phyloP scores from a whole-genome alignment of 345 rosid species.

The Hirschfeldia incana region DNA sequence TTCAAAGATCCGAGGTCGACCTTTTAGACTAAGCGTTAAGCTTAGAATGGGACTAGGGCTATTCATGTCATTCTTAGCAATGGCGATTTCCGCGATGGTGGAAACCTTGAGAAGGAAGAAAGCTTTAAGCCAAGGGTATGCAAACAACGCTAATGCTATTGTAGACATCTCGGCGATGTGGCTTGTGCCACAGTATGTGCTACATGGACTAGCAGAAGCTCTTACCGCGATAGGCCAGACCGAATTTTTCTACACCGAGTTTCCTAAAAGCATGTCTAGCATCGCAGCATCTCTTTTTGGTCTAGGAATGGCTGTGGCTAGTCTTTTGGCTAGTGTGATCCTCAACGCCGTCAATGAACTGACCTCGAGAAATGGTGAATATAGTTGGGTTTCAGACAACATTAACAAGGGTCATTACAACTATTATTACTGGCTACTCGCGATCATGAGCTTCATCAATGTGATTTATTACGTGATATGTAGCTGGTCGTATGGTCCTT shows the following conservation, averaged over 20 bases:
- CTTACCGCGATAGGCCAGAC: constrained; percentile 69
- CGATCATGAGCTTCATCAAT: constrained; percentile 55
- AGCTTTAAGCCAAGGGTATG: constrained; percentile 58
- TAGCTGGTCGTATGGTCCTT: constrained; percentile 77
- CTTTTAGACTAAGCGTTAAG: constrained; percentile 51
- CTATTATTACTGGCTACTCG: constrained; percentile 74
- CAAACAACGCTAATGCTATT: constrained; percentile 44
- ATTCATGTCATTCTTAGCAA: constrained; percentile 52
- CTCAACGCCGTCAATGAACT: constrained; percentile 41
- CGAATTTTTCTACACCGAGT: constrained; percentile 73
- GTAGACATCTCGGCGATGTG: constrained; percentile 73
- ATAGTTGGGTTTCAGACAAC: constrained; percentile 70
- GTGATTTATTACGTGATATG: constrained; percentile 62
- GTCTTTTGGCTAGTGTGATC: constrained; percentile 60
- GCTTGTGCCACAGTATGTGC: constrained; percentile 62
- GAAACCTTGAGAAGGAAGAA: constrained; percentile 59
- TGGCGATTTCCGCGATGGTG: constrained; percentile 62
- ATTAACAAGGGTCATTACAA: constrained; percentile 75
- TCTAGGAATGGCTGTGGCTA: constrained; percentile 66
- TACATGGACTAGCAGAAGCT: constrained; percentile 77
- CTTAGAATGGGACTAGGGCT: constrained; percentile 77
- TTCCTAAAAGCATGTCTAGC: constrained; percentile 80
- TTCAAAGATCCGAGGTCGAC: constrained; percentile 63
- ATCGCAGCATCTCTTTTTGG: constrained; percentile 64
- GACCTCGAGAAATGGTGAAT: constrained; percentile 49